Conservation (phyloP, 164 flowering plant species). For the Stephania cephalantha region DNA sequence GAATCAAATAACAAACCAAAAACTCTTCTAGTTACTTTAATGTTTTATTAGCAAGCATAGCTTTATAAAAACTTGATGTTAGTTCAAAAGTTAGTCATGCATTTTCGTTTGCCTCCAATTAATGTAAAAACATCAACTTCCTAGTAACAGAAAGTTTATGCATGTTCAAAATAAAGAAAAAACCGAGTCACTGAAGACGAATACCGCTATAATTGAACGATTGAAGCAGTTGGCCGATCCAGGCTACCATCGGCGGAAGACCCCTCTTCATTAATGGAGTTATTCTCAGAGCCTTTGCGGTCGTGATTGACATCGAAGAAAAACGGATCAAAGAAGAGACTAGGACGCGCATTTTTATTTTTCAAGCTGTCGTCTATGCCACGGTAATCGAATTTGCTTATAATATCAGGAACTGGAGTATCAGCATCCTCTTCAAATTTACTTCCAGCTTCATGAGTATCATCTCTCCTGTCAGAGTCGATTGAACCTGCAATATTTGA, state of each 20-base stretch:
- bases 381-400: slow-evolving; percentile 52
- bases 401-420: slow-evolving; percentile 48
- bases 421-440: slow-evolving; percentile 27
- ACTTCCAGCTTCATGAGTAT: slow-evolving; percentile 66
- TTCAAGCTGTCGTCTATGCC: slow-evolving; percentile 48
- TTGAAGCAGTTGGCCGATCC: slow-evolving; percentile 9
- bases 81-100: background rate
- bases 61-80: no score
- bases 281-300: slow-evolving; percentile 10
- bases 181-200: background rate
- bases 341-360: slow-evolving; percentile 32
- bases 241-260: slow-evolving; percentile 14
- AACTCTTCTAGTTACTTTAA: no score
- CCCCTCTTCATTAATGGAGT: slow-evolving; percentile 10
- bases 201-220: slow-evolving; percentile 23
- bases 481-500: slow-evolving; percentile 24
- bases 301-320: slow-evolving; percentile 27
- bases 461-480: slow-evolving; percentile 55
- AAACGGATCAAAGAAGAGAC: slow-evolving; percentile 21
- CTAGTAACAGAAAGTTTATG: background rate
- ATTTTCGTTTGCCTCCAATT: background rate
- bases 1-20: no score
- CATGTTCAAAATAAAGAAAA: background rate
- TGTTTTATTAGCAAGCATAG: no score
- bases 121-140: background rate